These are phyloP conservation scores for Gomphus sp. DNA, from an alignment of 1,284 basidiomycete genomes.

Conservation along the genomic window DNA sequence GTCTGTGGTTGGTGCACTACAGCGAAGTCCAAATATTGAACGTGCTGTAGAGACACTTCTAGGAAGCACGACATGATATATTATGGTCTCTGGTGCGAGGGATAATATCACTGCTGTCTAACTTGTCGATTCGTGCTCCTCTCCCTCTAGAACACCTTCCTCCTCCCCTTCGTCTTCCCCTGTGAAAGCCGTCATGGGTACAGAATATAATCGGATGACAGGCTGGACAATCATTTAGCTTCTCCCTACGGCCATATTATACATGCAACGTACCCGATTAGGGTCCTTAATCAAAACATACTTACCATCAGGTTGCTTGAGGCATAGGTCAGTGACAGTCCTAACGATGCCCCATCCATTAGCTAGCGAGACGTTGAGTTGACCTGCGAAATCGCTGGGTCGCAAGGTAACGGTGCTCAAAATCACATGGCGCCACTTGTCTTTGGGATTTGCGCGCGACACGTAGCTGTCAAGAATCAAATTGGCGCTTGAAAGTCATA, in stretches of 20 bases:
- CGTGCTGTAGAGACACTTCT: slow-evolving; percentile 74
- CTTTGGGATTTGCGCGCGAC: slow-evolving; percentile 88
- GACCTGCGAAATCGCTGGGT: slow-evolving; percentile 87
- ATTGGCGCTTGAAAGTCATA: slow-evolving; percentile 11
- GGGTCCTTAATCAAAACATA: slow-evolving; percentile 95
- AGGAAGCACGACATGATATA: slow-evolving; percentile 10
- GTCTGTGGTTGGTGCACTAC: slow-evolving; percentile 68
- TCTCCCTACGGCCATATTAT: slow-evolving; percentile 2
- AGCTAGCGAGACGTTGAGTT: slow-evolving; percentile 90
- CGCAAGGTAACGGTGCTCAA: slow-evolving; percentile 93
- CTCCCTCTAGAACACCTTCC: slow-evolving; percentile 35
- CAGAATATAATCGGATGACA: slow-evolving; percentile 87
- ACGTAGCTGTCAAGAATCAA: slow-evolving; percentile 54
- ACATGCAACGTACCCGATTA: slow-evolving; percentile 66
- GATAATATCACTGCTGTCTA: slow-evolving; percentile 12
- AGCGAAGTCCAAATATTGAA: slow-evolving; percentile 73
- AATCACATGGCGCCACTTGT: slow-evolving; percentile 93
- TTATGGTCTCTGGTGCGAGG: background rate
- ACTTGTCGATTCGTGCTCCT: slow-evolving; percentile 32
- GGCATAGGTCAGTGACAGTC: slow-evolving; percentile 83
- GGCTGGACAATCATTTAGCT: slow-evolving; percentile 41
- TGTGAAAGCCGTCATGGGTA: slow-evolving; percentile 81
- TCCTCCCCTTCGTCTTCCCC: slow-evolving; percentile 52
- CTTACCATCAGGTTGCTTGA: slow-evolving; percentile 95
- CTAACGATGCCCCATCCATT: slow-evolving; percentile 99